Evolutionary conservation across 2,329 filamentous ascomycete genomes (phyloP), one percentile per base, ranked within the genome.

Genomic region (Chaetomium sp.): DNA sequence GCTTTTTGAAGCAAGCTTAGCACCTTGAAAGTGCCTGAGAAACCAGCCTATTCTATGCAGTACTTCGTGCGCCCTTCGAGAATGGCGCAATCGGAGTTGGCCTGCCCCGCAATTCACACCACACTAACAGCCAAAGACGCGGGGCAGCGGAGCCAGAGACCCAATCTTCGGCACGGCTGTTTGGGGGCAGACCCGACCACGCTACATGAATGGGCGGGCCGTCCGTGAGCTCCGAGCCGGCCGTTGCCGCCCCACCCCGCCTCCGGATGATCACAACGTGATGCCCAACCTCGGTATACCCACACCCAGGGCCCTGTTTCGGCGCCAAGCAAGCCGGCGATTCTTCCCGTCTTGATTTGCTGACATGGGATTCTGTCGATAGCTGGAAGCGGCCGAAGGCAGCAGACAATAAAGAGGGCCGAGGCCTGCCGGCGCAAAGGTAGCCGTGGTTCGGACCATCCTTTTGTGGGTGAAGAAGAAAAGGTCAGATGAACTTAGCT

Each of bases 81-180:
- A 60, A 77, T 78, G 72, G 75, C 75, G 76, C 73, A 74, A 78
- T 78, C 75, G 73, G 73, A 49, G 55, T 57, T 67, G 60, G 53
- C 55, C 12, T 64, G 65, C 70, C 68, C 70, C 70, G 60, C 67
- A 67, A 50, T 64, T 56, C 10, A 21, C 45, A 42, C 23, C 61
- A 47, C 50, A 33, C 49, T 27, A 47, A n/a, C 61, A 56, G 38
- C 57, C 57, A 12, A 35, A 6, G 29, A 35, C 59, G 64, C 62
- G 66, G 63, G 65, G 54, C 62, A 47, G 63, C 29, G 65, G 66
- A 62, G 64, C 42, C 58, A 21, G 27, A 49, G 35, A 38, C 50
- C 63, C 57, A 42, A 50, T 50, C 56, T 25, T 67, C 60, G 60
- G 57, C 56, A 38, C 56, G 31, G 50, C 53, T 60, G 25, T 51